Percentiles rank a stretch among this genome's conserved stretches.
These are phyloP conservation scores for Pseudevernia furfuracea DNA, from an alignment of 495 filamentous ascomycete species.

Conservation along the genomic window DNA sequence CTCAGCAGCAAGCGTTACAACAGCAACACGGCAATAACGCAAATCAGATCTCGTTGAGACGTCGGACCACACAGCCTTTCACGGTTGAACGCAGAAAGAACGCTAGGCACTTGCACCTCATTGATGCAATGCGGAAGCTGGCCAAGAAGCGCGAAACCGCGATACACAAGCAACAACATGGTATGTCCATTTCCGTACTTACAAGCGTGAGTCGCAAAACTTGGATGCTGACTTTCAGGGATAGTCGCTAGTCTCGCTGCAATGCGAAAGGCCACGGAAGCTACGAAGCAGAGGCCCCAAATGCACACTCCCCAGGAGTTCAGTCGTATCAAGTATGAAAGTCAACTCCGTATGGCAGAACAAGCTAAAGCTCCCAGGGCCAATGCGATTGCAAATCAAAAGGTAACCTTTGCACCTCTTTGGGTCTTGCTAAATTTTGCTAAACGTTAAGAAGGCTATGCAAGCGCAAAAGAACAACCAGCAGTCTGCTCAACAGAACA, in stretches of 20 bases:
- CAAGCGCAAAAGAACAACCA: slow-evolving; percentile 39
- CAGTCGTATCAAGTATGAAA: slow-evolving; percentile 77
- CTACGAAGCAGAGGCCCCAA: slow-evolving; percentile 49
- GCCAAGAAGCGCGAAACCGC: slow-evolving; percentile 87
- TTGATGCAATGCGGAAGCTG: slow-evolving; percentile 91
- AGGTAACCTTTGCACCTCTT: slow-evolving; percentile 38
- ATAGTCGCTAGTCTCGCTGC: slow-evolving; percentile 57
- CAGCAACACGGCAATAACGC: slow-evolving; percentile 49
- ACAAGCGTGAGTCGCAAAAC: neutral
- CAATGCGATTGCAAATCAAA: slow-evolving; percentile 50
- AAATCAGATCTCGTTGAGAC: slow-evolving; percentile 49
- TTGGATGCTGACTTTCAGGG: slow-evolving; percentile 23
- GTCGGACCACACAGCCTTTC: slow-evolving; percentile 62
- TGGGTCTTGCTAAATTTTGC: slow-evolving; percentile 23
- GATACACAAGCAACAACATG: slow-evolving; percentile 78
- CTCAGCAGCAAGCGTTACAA: slow-evolving; percentile 53
- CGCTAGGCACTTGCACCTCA: slow-evolving; percentile 73
- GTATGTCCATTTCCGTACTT: slow-evolving; percentile 33
- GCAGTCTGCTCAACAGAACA: slow-evolving; percentile 37
- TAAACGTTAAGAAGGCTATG: slow-evolving; percentile 26
- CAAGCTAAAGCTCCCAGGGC: slow-evolving; percentile 60
- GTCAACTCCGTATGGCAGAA: slow-evolving; percentile 70
- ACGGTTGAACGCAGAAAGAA: slow-evolving; percentile 80
- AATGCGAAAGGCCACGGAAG: slow-evolving; percentile 62
- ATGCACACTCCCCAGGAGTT: slow-evolving; percentile 78